These are phyloP conservation scores for Colletotrichum salicis DNA, from an alignment of 2,329 filamentous ascomycete species.

Conservation along the genomic window DNA sequence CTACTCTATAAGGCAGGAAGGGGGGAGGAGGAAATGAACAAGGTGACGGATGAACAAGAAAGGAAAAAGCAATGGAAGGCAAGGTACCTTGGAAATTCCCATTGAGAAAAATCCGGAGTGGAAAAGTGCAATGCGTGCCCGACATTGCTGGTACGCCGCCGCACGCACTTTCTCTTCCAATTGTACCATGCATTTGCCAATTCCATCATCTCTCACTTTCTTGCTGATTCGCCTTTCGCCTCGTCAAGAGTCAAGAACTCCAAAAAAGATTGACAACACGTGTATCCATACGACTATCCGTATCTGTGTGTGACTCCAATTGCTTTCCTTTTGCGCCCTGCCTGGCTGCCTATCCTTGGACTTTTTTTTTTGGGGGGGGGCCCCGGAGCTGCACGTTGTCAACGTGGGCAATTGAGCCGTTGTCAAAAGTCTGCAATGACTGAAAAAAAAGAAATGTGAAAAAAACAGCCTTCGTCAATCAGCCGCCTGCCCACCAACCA, in stretches of 20 bases:
- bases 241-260: neutral
- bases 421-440: slow-evolving; percentile 15
- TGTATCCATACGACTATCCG: neutral
- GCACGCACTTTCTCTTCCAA: neutral
- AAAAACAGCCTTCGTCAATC: neutral
- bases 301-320: neutral
- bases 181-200: neutral
- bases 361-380: neutral
- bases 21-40: neutral
- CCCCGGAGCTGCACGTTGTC: slow-evolving; percentile 4
- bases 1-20: neutral
- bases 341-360: neutral
- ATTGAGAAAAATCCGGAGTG: neutral
- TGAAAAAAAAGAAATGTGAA: neutral
- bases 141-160: neutral
- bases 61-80: neutral
- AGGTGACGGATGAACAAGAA: neutral
- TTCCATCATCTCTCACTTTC: slow-evolving; percentile 5
- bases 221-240: neutral
- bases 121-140: neutral
- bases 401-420: slow-evolving; percentile 26
- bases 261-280: neutral
- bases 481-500: neutral
- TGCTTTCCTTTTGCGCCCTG: neutral
- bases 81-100: neutral